phyloP scores from a whole-genome alignment of 768 basidiomycete genomes.

The Rhizopogon salebrosus region DNA sequence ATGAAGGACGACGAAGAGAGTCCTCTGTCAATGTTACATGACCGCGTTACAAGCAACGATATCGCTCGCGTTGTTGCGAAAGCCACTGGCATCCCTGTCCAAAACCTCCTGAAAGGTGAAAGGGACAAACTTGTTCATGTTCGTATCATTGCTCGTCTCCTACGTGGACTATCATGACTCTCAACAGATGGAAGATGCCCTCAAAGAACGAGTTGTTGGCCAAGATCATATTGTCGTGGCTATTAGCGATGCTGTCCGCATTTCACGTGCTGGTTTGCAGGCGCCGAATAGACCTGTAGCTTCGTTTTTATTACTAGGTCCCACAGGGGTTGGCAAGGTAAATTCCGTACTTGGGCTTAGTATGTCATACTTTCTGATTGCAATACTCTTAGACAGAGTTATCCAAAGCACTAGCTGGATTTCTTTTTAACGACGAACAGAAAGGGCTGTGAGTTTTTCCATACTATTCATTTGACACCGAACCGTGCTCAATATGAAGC shows the following conservation, averaged over 20 bases:
- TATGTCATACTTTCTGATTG: background rate
- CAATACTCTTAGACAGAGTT: constrained; percentile 64
- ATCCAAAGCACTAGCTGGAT: constrained; percentile 81
- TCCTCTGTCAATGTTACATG: constrained; percentile 68
- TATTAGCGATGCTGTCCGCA: constrained; percentile 86
- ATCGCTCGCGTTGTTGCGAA: constrained; percentile 86
- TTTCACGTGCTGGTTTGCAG: constrained; percentile 87
- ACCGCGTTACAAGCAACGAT: constrained; percentile 84
- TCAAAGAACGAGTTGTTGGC: constrained; percentile 75
- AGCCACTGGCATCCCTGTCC: constrained; percentile 86
- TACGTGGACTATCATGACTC: background rate
- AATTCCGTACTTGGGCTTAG: background rate
- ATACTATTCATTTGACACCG: background rate
- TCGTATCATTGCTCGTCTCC: constrained; percentile 22
- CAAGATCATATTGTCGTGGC: constrained; percentile 86
- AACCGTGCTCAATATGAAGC: background rate
- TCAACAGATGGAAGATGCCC: constrained; percentile 77
- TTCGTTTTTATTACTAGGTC: constrained; percentile 87
- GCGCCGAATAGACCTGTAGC: constrained; percentile 88
- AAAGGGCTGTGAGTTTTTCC: constrained; percentile 63
- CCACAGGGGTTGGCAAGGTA: constrained; percentile 84
- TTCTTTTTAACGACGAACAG: constrained; percentile 87
- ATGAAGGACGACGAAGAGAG: constrained; percentile 37
- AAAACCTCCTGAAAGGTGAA: constrained; percentile 85
- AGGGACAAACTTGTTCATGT: constrained; percentile 86